These are phyloP conservation scores for Arachnopeziza araneosa DNA, from an alignment of 2,329 filamentous ascomycete species.

Conservation along the genomic window DNA sequence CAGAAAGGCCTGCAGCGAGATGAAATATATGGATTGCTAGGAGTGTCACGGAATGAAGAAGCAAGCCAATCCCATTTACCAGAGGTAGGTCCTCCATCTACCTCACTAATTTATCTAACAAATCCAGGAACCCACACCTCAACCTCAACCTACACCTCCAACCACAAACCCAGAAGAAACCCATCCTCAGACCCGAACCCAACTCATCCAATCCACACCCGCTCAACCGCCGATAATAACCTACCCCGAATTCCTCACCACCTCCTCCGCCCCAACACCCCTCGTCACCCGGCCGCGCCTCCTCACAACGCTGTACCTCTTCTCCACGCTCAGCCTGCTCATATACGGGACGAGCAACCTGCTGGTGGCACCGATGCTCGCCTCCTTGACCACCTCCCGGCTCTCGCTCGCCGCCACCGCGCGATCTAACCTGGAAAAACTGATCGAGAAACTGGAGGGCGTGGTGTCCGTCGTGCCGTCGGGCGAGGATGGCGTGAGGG, in stretches of 20 bases:
- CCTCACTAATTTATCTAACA: conserved; percentile 1
- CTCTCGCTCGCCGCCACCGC: conserved; percentile 47
- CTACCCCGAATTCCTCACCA: conserved; percentile 64
- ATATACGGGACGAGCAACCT: conserved; percentile 68
- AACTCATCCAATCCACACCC: conserved; percentile 18
- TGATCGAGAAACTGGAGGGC: conserved; percentile 47
- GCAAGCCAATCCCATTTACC: conserved; percentile 6
- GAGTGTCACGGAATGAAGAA: conserved; percentile 25
- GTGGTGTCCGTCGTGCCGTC: conserved; percentile 58
- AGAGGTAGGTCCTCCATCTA: background rate
- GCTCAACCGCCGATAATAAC: conserved; percentile 54
- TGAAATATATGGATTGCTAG: conserved; percentile 65
- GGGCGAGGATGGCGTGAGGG: background rate
- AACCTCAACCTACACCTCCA: background rate
- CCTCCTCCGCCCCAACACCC: conserved; percentile 46
- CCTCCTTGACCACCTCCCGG: conserved; percentile 43
- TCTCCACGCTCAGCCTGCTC: conserved; percentile 52
- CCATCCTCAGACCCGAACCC: conserved; percentile 33
- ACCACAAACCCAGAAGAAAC: background rate
- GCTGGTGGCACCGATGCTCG: conserved; percentile 57
- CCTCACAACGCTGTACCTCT: conserved; percentile 53
- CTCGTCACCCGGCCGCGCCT: conserved; percentile 57
- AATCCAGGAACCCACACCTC: background rate
- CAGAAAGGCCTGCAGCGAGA: conserved; percentile 65
- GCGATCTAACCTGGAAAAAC: conserved; percentile 41